These are phyloP conservation scores for Leucocoprinus sp. DNA, from an alignment of 768 basidiomycete genomes.

Conservation along the genomic window DNA sequence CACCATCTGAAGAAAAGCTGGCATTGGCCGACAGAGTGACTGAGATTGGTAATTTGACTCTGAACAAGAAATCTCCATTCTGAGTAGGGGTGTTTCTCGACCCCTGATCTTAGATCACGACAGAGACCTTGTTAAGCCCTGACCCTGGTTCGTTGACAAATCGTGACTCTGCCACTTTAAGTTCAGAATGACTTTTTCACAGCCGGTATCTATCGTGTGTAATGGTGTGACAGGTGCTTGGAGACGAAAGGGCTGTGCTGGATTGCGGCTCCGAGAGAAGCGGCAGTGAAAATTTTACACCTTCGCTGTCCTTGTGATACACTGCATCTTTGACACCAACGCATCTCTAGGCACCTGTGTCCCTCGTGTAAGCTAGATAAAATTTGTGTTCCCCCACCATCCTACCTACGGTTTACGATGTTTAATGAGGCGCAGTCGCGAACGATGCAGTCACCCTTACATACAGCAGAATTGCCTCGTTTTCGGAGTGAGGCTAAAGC, in stretches of 20 bases:
- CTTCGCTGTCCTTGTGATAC: neutral
- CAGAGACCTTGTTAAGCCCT: slow-evolving; percentile 5
- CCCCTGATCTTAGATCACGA: slow-evolving; percentile 3
- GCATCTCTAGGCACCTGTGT: too few species aligned
- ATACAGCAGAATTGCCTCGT: too few species aligned
- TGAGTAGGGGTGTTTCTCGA: slow-evolving; percentile 1
- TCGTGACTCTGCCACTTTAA: neutral
- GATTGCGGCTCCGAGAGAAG: slow-evolving; percentile 21
- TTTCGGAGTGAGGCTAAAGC: too few species aligned
- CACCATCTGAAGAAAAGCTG: too few species aligned
- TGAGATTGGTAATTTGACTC: neutral
- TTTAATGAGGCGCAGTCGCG: too few species aligned
- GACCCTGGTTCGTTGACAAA: slow-evolving; percentile 10
- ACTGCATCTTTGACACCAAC: too few species aligned
- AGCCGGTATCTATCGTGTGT: slow-evolving; percentile 2
- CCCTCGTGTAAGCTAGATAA: too few species aligned
- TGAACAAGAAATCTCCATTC: slow-evolving; percentile 5
- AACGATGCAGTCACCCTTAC: too few species aligned
- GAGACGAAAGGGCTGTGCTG: slow-evolving; percentile 8
- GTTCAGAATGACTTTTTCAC: neutral
- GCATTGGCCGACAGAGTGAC: neutral
- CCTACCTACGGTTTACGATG: too few species aligned
- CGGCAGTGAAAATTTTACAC: slow-evolving; percentile 13
- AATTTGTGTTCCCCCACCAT: too few species aligned
- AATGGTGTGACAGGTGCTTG: slow-evolving; percentile 4